These are phyloP conservation scores for Rhizopus microsporus DNA, from an alignment of 371 early-diverging fungal genomes.

Conservation along the genomic window DNA sequence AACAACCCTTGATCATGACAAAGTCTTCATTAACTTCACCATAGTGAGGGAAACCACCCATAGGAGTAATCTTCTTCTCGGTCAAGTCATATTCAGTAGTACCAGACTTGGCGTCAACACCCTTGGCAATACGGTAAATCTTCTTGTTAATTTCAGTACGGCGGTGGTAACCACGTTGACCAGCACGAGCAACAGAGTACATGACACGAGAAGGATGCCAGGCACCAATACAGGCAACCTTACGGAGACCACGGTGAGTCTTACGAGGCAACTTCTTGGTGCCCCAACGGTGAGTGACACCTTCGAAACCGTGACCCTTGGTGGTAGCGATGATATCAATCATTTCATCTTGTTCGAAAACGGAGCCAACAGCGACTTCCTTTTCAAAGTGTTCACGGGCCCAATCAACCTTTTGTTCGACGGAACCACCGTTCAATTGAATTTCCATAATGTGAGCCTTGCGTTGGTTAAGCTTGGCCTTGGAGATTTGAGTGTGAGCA, in stretches of 20 bases:
- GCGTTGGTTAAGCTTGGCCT: slow-evolving; percentile 95
- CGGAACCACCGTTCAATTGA: slow-evolving; percentile 99
- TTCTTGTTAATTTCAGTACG: slow-evolving; percentile 99
- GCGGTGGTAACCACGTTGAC: slow-evolving; percentile 99
- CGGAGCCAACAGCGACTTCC: slow-evolving; percentile 84
- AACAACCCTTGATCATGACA: slow-evolving; percentile 98
- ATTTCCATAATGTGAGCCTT: slow-evolving; percentile 99
- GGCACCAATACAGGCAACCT: slow-evolving; percentile 99
- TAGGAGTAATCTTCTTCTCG: slow-evolving; percentile 95
- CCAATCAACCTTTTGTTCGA: slow-evolving; percentile 98
- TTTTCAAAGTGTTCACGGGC: slow-evolving; percentile 98
- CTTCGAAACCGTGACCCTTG: slow-evolving; percentile 99
- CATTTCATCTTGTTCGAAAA: slow-evolving; percentile 98
- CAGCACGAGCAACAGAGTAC: slow-evolving; percentile 99
- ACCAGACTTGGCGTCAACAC: slow-evolving; percentile 81
- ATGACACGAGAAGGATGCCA: slow-evolving; percentile 99
- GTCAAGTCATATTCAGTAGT: slow-evolving; percentile 99
- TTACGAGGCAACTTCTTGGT: slow-evolving; percentile 99
- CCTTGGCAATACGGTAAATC: slow-evolving; percentile 98
- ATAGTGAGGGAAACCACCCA: slow-evolving; percentile 99
- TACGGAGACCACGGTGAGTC: slow-evolving; percentile 99
- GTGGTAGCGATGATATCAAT: slow-evolving; percentile 99
- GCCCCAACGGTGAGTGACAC: slow-evolving; percentile 99
- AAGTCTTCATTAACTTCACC: slow-evolving; percentile 98
- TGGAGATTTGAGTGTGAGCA: slow-evolving; percentile 96